Evolutionary conservation across 2,329 filamentous ascomycete genomes (phyloP).

Genomic region (Colletotrichum sp.): DNA sequence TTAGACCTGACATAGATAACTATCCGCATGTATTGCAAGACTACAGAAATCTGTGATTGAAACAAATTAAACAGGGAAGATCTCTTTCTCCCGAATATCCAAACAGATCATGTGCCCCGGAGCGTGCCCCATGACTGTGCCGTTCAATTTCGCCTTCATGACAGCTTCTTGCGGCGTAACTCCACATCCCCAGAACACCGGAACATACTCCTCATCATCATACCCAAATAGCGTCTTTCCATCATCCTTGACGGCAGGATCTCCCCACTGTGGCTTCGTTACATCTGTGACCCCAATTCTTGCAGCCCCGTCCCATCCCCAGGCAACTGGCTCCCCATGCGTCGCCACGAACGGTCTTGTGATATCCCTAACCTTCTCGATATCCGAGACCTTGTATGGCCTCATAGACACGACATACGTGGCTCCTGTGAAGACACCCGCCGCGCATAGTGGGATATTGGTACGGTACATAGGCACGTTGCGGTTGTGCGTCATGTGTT

Average conservation of each 20-base stretch:
- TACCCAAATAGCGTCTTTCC: conserved; percentile 36
- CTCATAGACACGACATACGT: conserved; percentile 70
- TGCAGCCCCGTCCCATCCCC: conserved; percentile 64
- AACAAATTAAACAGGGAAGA: conserved; percentile 12
- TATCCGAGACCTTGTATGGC: conserved; percentile 53
- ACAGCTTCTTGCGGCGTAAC: conserved; percentile 71
- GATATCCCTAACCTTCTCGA: conserved; percentile 58
- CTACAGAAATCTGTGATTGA: too few relatives aligned
- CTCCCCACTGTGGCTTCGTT: conserved; percentile 60
- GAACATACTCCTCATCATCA: conserved; percentile 47
- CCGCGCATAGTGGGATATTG: conserved; percentile 56
- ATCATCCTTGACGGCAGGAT: conserved; percentile 44
- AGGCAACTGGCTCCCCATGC: conserved; percentile 69
- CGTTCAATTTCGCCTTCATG: conserved; percentile 57
- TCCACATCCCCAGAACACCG: conserved; percentile 69
- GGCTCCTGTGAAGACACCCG: conserved; percentile 60
- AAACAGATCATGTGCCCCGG: conserved; percentile 68
- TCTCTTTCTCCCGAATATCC: conserved; percentile 52
- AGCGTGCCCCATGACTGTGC: conserved; percentile 64
- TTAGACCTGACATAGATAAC: too few relatives aligned
- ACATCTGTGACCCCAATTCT: conserved; percentile 60
- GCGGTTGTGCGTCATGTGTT: conserved; percentile 50
- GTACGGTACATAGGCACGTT: conserved; percentile 69
- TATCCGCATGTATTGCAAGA: too few relatives aligned
- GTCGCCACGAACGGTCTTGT: conserved; percentile 60